These are phyloP conservation scores for Acer saccharum DNA, from an alignment of 345 rosid species.

Conservation along the genomic window DNA sequence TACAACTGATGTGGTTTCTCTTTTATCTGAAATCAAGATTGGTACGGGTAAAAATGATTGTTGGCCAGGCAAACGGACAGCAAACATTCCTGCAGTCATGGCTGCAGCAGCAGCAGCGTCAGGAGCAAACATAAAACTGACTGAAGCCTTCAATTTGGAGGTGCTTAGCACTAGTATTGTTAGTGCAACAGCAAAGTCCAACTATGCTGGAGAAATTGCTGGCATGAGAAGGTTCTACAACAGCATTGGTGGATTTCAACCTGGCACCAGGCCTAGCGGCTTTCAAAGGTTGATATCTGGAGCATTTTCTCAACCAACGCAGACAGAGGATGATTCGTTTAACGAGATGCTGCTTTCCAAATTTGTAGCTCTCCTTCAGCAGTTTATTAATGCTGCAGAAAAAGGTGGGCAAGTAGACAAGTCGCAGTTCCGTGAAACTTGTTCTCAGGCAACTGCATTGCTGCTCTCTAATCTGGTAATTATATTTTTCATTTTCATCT, in stretches of 20 bases:
- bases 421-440: conserved; percentile 80
- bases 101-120: conserved; percentile 99
- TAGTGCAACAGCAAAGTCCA: conserved; percentile 95
- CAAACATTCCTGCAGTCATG: conserved; percentile 97
- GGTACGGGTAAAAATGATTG: conserved; percentile 89
- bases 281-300: conserved; percentile 90
- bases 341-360: conserved; percentile 83
- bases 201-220: conserved; percentile 98
- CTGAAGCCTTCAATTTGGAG: conserved; percentile 91
- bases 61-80: conserved; percentile 86
- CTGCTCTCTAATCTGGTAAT: conserved; percentile 93
- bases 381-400: conserved; percentile 84
- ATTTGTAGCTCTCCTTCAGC: conserved; percentile 91
- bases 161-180: conserved; percentile 94
- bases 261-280: conserved; percentile 61
- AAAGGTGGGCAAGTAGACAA: conserved; percentile 92
- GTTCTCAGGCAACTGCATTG: conserved; percentile 96
- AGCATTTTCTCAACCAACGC: conserved; percentile 74
- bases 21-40: conserved; percentile 91
- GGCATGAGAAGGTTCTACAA: conserved; percentile 97
- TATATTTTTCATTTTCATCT: conserved; percentile 8
- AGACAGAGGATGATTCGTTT: conserved; percentile 78
- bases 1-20: conserved; percentile 89
- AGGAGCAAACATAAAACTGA: conserved; percentile 84
- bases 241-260: conserved; percentile 94